Evolutionary conservation across 352 stramenopile genomes (phyloP), one percentile per base, ranked within the genome.

Genomic region (Blastocystis sp.): DNA sequence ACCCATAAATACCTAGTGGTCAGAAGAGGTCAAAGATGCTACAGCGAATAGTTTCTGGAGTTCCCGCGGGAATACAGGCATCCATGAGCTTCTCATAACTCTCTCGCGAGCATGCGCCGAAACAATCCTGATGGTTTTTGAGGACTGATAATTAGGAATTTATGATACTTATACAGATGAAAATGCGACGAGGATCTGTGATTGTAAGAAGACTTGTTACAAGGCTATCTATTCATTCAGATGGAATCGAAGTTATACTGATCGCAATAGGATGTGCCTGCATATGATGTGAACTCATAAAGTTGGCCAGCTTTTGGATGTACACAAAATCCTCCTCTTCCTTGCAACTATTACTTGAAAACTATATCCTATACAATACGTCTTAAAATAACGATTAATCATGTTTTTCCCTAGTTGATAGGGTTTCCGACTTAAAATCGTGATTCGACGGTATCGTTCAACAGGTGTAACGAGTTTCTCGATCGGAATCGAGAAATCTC

Each of bases 311-410:
- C 24, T 81, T 81, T 53, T 81, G 70, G 70, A 81, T 11, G 39
- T 66, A 65, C 26, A 37, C 13, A 26, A 81, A 56, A 62, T 81
- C 70, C 9, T 81, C 70, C 20, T 81, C 70, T 47, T 24, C 11
- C 9, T 64, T 81, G 47, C 70, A 81, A 8, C 70, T 81, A 66
- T 11, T 8, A 3, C 3, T 47, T 16, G 16, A 9, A 6, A 37
- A 11, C 20, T 45, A 11, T 24, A 6, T 0, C 18, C 6, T 16
- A 63, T 30, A 11, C 26, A 30, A 11, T n/a, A 81, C 70, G 56
- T 24, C 41, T 81, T 63, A 53, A 81, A 64, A 65, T 81, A 81
- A 13, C 50, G 45, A 37, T 81, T 81, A n/a, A 81, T 41, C 70
- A 81, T 62, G 24, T 59, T 65, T n/a, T 62, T 81, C 37, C 47